phyloP scores from a whole-genome alignment of 257 asterid species.

The Ilex asprella region DNA sequence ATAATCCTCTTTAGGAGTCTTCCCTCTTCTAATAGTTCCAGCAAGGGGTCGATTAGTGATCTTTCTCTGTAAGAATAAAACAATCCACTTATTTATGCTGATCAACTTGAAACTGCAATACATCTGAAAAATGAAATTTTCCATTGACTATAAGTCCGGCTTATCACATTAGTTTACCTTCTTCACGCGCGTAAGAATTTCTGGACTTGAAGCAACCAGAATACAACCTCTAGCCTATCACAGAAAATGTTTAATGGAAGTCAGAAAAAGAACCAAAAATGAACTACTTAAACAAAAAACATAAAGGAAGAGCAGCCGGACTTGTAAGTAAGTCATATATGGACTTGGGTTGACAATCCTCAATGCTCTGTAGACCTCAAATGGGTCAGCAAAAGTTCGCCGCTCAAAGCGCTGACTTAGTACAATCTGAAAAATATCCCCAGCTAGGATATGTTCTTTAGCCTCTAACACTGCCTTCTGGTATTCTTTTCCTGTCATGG shows the following conservation, averaged over 20 bases:
- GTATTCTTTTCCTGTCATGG: slow-evolving; percentile 70
- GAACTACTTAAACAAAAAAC: slow-evolving; percentile 2
- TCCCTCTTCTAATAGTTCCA: slow-evolving; percentile 93
- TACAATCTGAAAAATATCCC: slow-evolving; percentile 96
- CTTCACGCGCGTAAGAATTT: slow-evolving; percentile 88
- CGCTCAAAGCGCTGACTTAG: slow-evolving; percentile 97
- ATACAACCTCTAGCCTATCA: slow-evolving; percentile 90
- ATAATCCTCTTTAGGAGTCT: slow-evolving; percentile 78
- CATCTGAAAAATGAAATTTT: neutral
- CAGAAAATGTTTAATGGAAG: slow-evolving; percentile 5
- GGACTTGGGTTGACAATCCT: slow-evolving; percentile 98
- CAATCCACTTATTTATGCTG: neutral
- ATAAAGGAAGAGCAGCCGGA: slow-evolving; percentile 28
- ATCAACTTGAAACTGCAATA: neutral
- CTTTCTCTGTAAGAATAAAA: slow-evolving; percentile 45
- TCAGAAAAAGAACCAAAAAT: slow-evolving; percentile 14
- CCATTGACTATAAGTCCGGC: neutral
- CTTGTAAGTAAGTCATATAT: slow-evolving; percentile 95
- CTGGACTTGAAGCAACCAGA: slow-evolving; percentile 97
- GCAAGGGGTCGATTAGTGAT: slow-evolving; percentile 91
- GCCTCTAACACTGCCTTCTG: slow-evolving; percentile 68
- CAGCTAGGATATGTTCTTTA: slow-evolving; percentile 94
- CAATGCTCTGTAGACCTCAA: slow-evolving; percentile 94
- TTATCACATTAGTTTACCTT: slow-evolving; percentile 34
- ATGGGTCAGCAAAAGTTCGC: slow-evolving; percentile 91